Evolutionary conservation across 805 yeast species (phyloP), one percentile per base, ranked within the genome.

Genomic region (Saccharomyces kudriavzevii): DNA sequence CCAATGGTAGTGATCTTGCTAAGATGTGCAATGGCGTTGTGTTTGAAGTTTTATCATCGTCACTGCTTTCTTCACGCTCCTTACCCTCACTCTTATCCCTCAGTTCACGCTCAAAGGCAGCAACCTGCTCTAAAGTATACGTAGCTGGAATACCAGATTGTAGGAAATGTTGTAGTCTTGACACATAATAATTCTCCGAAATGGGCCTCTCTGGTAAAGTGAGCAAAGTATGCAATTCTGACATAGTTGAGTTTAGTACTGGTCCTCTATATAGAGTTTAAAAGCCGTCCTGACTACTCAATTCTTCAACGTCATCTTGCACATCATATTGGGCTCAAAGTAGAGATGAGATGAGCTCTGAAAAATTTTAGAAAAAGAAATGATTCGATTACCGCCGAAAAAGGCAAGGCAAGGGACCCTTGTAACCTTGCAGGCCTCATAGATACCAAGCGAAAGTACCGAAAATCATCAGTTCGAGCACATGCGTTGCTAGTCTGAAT

Each of bases 21-120:
- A 89, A 76, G 47, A 84, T 63, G 67, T 89, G 96, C 58, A 89
- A 71, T 13, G 96, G 95, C 0, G 96, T 88, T 2, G 96, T 88
- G 17, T 87, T 87, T 0, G 78, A 69, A 4, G 52, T 61, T 14
- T 70, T 74, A 22, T 67, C 73, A 24, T 74, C 76, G 45, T 68
- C 71, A 1, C 26, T 62, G 51, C 56, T 63, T 13, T 58, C 63
- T 29, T 50, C 52, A 10, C 1, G 17, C 20, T 45, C 10, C 3
- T 13, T 17, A 20, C 66, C 73, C 27, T 74, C 75, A 43, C 65
- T 68, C 1, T 13, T 59, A 53, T 54, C 59, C 27, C 58, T 58
- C 20, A 53, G 53, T 52, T 69, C 78, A 56, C 78, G 69, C 49
- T 77, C 79, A 60, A 70, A 84, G 50, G 82, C 81, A 48, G 79